Evolutionary conservation across 169 alveolate genomes (phyloP).

Genomic region (Eimeria nieschulzi): DNA sequence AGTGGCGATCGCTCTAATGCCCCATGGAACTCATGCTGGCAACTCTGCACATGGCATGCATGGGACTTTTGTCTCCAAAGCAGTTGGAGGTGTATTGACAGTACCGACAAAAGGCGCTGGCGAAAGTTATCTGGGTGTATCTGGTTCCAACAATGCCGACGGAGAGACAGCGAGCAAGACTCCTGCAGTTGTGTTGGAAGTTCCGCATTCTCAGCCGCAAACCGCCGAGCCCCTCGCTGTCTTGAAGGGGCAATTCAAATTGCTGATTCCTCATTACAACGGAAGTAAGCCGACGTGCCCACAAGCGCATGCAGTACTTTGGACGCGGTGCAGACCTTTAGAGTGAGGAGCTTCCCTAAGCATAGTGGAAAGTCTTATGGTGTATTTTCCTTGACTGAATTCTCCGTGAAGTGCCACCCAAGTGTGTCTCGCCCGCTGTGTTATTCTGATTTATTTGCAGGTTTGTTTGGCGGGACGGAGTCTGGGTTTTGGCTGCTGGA

Average conservation of each 20-base stretch:
- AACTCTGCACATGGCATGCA: no score
- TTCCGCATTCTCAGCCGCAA: background rate
- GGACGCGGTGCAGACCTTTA: background rate
- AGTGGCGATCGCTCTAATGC: background rate
- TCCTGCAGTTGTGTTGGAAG: background rate
- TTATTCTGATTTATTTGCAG: background rate
- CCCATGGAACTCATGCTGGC: background rate
- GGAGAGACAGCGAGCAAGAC: background rate
- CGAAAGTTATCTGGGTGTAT: no score
- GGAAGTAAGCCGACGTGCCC: background rate
- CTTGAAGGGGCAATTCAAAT: slow-evolving; percentile 13
- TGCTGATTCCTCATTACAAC: slow-evolving; percentile 7
- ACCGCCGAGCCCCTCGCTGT: slow-evolving; percentile 20
- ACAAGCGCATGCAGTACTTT: no score
- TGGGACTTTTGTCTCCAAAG: no score
- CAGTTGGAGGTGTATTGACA: no score
- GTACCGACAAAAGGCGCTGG: no score
- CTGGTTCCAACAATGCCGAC: no score
- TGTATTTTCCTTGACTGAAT: background rate
- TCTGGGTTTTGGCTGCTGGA: slow-evolving; percentile 25
- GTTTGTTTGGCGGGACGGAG: slow-evolving; percentile 50
- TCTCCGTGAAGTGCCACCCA: no score
- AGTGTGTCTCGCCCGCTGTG: no score
- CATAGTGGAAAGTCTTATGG: background rate
- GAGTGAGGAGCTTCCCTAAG: background rate